Conservation (phyloP, 345 rosid genomes). For the Populus alba region DNA sequence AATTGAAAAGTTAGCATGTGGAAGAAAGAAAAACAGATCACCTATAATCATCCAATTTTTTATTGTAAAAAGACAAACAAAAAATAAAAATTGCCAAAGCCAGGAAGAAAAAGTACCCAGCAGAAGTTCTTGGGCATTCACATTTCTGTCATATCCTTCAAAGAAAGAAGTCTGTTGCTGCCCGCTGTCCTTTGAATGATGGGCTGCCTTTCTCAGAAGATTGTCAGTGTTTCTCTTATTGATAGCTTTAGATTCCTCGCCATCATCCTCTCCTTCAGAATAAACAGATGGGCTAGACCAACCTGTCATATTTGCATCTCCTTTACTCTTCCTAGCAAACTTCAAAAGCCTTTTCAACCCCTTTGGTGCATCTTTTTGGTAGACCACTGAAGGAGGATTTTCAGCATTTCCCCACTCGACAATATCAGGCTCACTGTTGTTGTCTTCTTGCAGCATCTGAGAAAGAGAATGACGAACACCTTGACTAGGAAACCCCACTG, state of each 20-base stretch:
- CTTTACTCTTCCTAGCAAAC: conserved; percentile 67
- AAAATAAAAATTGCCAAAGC: background rate
- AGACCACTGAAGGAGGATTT: conserved; percentile 50
- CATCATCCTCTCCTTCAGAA: conserved; percentile 67
- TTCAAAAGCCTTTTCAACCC: conserved; percentile 68
- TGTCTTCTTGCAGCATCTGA: conserved; percentile 75
- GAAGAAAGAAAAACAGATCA: background rate
- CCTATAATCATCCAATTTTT: background rate
- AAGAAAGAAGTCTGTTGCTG: conserved; percentile 24
- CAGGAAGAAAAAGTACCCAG: conserved; percentile 32
- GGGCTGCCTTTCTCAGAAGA: conserved; percentile 45
- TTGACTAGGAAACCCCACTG: conserved; percentile 43
- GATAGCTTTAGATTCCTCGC: conserved; percentile 45
- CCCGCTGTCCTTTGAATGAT: conserved; percentile 42
- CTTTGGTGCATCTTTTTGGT: conserved; percentile 62
- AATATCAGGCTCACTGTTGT: conserved; percentile 54
- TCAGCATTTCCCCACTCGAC: conserved; percentile 69
- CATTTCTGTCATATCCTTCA: conserved; percentile 28
- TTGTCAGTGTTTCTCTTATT: conserved; percentile 49
- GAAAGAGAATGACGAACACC: conserved; percentile 65
- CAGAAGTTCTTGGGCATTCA: conserved; percentile 32
- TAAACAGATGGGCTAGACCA: conserved; percentile 63
- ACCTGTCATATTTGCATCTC: conserved; percentile 52
- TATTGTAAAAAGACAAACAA: background rate
- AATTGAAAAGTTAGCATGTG: background rate